Conservation (phyloP, 2,329 filamentous ascomycete genomes). For the Aspergillus vadensis region DNA sequence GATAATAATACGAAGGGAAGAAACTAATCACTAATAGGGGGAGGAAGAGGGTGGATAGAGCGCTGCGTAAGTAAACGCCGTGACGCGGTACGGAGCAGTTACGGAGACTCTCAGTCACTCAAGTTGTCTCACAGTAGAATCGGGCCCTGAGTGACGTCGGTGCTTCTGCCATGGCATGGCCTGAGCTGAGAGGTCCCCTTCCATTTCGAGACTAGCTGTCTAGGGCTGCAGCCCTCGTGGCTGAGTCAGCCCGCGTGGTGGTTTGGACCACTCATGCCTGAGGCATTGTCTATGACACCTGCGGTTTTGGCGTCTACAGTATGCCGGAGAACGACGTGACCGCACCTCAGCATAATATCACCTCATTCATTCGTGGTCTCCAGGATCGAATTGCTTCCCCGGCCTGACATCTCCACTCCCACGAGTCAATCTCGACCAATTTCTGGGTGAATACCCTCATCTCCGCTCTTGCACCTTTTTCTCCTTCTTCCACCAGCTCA, state of each 20-base stretch:
- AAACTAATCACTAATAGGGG: conserved; percentile 8
- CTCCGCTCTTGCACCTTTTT: conserved; percentile 30
- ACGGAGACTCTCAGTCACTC: neutral
- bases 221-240: conserved; percentile 29
- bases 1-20: neutral
- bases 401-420: conserved; percentile 36
- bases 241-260: conserved; percentile 16
- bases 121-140: conserved; percentile 2
- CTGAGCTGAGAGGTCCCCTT: neutral
- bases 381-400: conserved; percentile 31
- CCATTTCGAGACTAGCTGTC: conserved; percentile 8
- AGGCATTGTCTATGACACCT: conserved; percentile 26
- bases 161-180: conserved; percentile 7
- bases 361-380: conserved; percentile 35
- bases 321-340: conserved; percentile 28
- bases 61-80: conserved; percentile 6
- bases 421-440: conserved; percentile 36
- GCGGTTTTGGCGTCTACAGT: conserved; percentile 31
- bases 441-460: conserved; percentile 34
- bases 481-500: conserved; percentile 28
- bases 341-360: conserved; percentile 39
- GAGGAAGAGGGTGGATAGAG: neutral
- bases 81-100: conserved; percentile 13
- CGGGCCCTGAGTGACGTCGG: conserved; percentile 31
- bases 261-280: conserved; percentile 26